Base-by-base conservation (phyloP, 2,329 filamentous ascomycete genomes). In the Aplosporella prunicola region DNA sequence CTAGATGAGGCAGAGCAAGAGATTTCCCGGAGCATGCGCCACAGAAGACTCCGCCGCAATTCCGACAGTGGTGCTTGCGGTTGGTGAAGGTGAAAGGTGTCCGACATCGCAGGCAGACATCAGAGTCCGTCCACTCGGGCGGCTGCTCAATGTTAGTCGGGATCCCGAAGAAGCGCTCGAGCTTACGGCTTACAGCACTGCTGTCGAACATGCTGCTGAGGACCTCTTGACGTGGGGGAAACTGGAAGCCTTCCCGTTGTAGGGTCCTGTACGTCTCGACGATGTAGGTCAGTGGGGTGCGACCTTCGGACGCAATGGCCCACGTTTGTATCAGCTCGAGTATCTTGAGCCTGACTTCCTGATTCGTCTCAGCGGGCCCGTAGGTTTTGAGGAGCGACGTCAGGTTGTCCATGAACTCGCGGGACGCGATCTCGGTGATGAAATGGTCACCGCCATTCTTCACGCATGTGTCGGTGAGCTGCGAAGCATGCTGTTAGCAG, bases 131-230 rank as follows among this genome's bases (percentile, higher is more conserved):
- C 91, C 91, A 98, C 63, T 98, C 91, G 0, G 91, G 91, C 8
- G 91, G 91, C 80, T 93, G 50, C 38, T 3, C 9, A 6, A 5
- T 5, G 16, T 39, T n/a, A 39, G 37, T 9, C n/a, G n/a, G n/a
- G n/a, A n/a, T n/a, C n/a, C n/a, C n/a, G n/a, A n/a, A n/a, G n/a
- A n/a, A n/a, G n/a, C n/a, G n/a, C n/a, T n/a, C n/a, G n/a, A n/a
- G n/a, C 10, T 2, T 5, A 8, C 1, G 9, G 9, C 82, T 58
- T 74, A 93, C 86, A 43, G 91, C 91, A 53, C 81, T 94, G 57
- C 87, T 95, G 57, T 98, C 89, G 47, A 96, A 77, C 88, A 98
- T 98, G 62, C 82, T 95, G 62, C 86, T 93, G n/a, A 89, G 74
- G 29, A 98, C 82, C 17, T 83, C 78, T 26, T 80, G 77, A 51